Conservation (phyloP, 805 yeast genomes). For the Torulaspora gathmanii region DNA sequence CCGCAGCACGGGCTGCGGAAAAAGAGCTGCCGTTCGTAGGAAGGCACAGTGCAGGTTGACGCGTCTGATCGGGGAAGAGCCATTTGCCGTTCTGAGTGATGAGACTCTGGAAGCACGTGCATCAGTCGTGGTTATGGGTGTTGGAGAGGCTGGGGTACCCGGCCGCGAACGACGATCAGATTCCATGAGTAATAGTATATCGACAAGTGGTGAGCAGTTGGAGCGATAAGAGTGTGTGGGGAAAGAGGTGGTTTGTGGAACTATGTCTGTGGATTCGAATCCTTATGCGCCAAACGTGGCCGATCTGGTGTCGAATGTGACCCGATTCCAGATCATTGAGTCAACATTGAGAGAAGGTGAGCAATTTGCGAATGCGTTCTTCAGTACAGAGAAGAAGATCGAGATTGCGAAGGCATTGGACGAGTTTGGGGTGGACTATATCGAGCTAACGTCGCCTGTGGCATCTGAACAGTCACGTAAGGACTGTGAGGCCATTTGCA, state of each 20-base stretch:
- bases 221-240: neutral
- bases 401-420: conserved; percentile 96
- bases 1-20: neutral
- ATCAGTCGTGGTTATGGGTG: too few species aligned
- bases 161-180: too few species aligned
- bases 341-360: conserved; percentile 97
- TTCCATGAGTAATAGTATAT: too few species aligned
- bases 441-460: conserved; percentile 97
- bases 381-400: conserved; percentile 88
- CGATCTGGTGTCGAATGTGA: conserved; percentile 85
- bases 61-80: too few species aligned
- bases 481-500: conserved; percentile 98
- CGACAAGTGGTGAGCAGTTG: neutral
- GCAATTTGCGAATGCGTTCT: conserved; percentile 96
- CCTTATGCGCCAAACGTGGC: conserved; percentile 97
- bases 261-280: conserved; percentile 38
- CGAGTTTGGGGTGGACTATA: conserved; percentile 97
- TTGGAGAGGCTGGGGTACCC: neutral
- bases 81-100: too few species aligned
- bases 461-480: conserved; percentile 89
- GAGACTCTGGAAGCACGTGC: too few species aligned
- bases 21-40: too few species aligned
- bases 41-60: too few species aligned
- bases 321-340: conserved; percentile 85
- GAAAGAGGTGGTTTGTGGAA: neutral